Evolutionary conservation across 2,329 filamentous ascomycete genomes (phyloP).

Genomic region (Ceratocystis huliohia): DNA sequence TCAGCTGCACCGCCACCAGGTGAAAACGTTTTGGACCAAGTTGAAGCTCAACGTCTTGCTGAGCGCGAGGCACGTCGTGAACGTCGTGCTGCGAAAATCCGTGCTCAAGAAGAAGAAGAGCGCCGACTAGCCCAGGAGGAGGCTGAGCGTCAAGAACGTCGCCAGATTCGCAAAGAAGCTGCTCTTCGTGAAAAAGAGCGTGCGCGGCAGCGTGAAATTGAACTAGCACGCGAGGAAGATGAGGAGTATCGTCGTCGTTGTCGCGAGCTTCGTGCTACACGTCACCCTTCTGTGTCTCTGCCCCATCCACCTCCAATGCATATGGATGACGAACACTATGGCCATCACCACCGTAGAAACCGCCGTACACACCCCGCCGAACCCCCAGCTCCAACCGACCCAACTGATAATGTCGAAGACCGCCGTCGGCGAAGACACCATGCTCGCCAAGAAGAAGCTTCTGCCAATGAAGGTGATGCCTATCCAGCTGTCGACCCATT

Average conservation of each 20-base stretch:
- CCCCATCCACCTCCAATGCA: conserved; percentile 24
- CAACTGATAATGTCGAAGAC: conserved; percentile 7
- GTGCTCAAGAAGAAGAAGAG: conserved; percentile 24
- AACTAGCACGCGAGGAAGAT: conserved; percentile 36
- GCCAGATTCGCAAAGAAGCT: conserved; percentile 37
- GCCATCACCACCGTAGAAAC: conserved; percentile 30
- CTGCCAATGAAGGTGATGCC: conserved; percentile 33
- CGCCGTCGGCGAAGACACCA: conserved; percentile 22
- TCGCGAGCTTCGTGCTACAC: conserved; percentile 37
- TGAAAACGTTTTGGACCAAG: conserved; percentile 3
- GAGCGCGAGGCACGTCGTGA: conserved; percentile 4
- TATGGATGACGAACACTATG: conserved; percentile 34
- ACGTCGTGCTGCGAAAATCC: conserved; percentile 2
- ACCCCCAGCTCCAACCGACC: conserved; percentile 22
- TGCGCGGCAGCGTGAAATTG: conserved; percentile 38
- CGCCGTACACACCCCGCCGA: conserved; percentile 22
- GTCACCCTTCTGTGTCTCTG: background rate
- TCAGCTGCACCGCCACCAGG: background rate
- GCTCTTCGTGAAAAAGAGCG: conserved; percentile 36
- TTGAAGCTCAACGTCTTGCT: conserved; percentile 6
- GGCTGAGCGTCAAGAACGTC: conserved; percentile 38
- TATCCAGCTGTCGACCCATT: conserved; percentile 21
- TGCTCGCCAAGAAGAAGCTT: conserved; percentile 27
- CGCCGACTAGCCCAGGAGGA: conserved; percentile 42
- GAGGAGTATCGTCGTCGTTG: conserved; percentile 42